A percentile compares a stretch with the other conserved stretches of the same genome.
These are phyloP conservation scores for Exophiala viscosa DNA, from an alignment of 2,329 filamentous ascomycete genomes.

Conservation along the genomic window DNA sequence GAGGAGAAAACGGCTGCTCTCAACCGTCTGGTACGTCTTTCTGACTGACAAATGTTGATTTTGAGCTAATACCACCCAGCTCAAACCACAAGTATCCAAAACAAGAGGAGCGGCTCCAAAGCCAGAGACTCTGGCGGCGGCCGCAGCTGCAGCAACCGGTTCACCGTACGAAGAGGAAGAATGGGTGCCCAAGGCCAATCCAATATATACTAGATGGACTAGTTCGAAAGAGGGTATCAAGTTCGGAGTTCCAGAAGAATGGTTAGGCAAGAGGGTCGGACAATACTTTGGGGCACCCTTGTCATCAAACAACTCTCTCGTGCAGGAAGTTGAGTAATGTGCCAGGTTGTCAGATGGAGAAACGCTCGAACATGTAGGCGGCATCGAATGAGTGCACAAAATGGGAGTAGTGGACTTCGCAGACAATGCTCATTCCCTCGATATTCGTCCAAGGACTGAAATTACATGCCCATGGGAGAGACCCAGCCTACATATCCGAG, in stretches of 20 bases:
- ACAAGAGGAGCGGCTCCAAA: constrained; percentile 48
- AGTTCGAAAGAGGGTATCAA: constrained; percentile 40
- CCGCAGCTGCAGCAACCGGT: constrained; percentile 35
- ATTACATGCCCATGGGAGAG: too few relatives aligned
- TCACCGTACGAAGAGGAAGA: constrained; percentile 36
- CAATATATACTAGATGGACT: constrained; percentile 45
- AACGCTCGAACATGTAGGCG: constrained; percentile 3
- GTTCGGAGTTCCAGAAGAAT: constrained; percentile 46
- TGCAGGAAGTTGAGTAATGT: constrained; percentile 27
- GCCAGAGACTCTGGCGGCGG: constrained; percentile 40
- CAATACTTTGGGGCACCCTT: constrained; percentile 34
- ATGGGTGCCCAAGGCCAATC: constrained; percentile 39
- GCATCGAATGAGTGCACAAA: not conserved
- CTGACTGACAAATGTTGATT: not conserved
- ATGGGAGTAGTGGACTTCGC: too few relatives aligned
- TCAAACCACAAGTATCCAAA: constrained; percentile 64
- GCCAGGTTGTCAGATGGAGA: constrained; percentile 7
- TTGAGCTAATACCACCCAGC: constrained; percentile 27
- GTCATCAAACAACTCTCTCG: constrained; percentile 14
- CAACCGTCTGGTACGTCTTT: constrained; percentile 24
- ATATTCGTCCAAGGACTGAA: too few relatives aligned
- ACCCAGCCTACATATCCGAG: too few relatives aligned
- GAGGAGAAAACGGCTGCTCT: constrained; percentile 62
- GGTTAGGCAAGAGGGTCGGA: constrained; percentile 43
- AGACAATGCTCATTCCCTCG: too few relatives aligned